Percentiles rank a stretch among this genome's conserved stretches.
These are phyloP conservation scores for Phytophthora parvispora DNA, from an alignment of 352 stramenopile species.

Conservation along the genomic window DNA sequence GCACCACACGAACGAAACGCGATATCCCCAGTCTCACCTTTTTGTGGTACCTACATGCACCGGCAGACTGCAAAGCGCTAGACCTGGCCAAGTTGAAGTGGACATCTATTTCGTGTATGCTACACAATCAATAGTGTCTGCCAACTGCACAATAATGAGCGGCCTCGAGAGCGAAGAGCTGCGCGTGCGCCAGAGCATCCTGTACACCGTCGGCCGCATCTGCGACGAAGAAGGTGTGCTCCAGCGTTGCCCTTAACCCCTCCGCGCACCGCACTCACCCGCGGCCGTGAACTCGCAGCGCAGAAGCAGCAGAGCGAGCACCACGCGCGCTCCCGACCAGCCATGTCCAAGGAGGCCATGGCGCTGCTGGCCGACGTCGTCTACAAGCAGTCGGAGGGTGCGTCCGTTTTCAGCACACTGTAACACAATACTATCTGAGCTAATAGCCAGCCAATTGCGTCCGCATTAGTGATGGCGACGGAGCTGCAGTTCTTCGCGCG, in stretches of 20 bases:
- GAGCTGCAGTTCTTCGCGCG: slow-evolving; percentile 83
- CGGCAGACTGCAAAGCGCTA: too few species aligned
- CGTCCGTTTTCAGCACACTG: too few species aligned
- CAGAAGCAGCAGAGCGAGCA: slow-evolving; percentile 67
- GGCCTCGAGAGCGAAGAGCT: slow-evolving; percentile 41
- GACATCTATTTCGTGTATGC: not conserved
- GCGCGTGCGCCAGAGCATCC: slow-evolving; percentile 84
- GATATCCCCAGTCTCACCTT: too few species aligned
- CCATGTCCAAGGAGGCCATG: slow-evolving; percentile 73
- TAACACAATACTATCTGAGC: too few species aligned
- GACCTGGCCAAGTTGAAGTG: slow-evolving; percentile 16
- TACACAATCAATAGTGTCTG: not conserved
- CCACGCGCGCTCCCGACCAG: slow-evolving; percentile 44
- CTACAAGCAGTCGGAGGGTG: slow-evolving; percentile 74
- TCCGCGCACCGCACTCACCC: not conserved
- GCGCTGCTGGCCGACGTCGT: slow-evolving; percentile 72
- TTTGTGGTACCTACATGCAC: too few species aligned
- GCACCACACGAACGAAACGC: too few species aligned
- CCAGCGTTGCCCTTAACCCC: not conserved
- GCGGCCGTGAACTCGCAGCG: slow-evolving; percentile 23
- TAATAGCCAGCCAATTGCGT: too few species aligned
- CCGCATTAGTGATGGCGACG: slow-evolving; percentile 79
- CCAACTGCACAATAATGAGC: slow-evolving; percentile 2
- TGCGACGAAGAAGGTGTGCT: slow-evolving; percentile 68
- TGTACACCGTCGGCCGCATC: slow-evolving; percentile 78